These are phyloP conservation scores for Candida orba DNA, from an alignment of 805 yeast species.

Conservation along the genomic window DNA sequence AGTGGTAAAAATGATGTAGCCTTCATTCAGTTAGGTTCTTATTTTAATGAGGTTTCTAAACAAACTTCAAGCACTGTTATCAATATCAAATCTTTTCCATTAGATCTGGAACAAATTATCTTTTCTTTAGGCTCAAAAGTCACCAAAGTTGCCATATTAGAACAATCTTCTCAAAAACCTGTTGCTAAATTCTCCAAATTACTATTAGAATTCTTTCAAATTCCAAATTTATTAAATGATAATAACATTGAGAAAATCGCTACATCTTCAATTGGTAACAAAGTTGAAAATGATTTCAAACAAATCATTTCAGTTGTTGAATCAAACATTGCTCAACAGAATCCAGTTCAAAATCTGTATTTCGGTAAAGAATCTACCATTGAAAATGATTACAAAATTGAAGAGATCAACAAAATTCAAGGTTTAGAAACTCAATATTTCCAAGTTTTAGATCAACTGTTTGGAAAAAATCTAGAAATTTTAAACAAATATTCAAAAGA, in stretches of 20 bases:
- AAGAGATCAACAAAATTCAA: slow-evolving; percentile 35
- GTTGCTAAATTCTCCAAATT: slow-evolving; percentile 56
- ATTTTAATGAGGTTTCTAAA: slow-evolving; percentile 35
- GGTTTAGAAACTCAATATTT: slow-evolving; percentile 69
- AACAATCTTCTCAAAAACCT: slow-evolving; percentile 35
- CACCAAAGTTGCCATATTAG: slow-evolving; percentile 53
- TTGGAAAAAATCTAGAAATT: slow-evolving; percentile 45
- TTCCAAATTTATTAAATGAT: slow-evolving; percentile 38
- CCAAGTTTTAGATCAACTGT: slow-evolving; percentile 66
- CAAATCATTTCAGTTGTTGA: slow-evolving; percentile 41
- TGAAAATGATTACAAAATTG: slow-evolving; percentile 12
- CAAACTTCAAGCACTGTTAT: slow-evolving; percentile 35
- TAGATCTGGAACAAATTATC: slow-evolving; percentile 39
- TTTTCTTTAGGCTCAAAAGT: slow-evolving; percentile 44
- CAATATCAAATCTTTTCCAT: slow-evolving; percentile 64
- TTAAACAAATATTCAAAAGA: slow-evolving; percentile 50
- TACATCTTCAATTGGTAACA: slow-evolving; percentile 44
- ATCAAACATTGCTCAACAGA: slow-evolving; percentile 41
- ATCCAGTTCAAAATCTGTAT: slow-evolving; percentile 56
- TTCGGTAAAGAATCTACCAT: slow-evolving; percentile 39
- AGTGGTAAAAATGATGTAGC: slow-evolving; percentile 4
- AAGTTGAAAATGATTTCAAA: slow-evolving; percentile 14
- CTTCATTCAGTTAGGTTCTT: slow-evolving; percentile 47
- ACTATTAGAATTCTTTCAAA: slow-evolving; percentile 66
- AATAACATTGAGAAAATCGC: slow-evolving; percentile 44